Conservation (phyloP, 352 stramenopile species). For the Globisporangium lucens region DNA sequence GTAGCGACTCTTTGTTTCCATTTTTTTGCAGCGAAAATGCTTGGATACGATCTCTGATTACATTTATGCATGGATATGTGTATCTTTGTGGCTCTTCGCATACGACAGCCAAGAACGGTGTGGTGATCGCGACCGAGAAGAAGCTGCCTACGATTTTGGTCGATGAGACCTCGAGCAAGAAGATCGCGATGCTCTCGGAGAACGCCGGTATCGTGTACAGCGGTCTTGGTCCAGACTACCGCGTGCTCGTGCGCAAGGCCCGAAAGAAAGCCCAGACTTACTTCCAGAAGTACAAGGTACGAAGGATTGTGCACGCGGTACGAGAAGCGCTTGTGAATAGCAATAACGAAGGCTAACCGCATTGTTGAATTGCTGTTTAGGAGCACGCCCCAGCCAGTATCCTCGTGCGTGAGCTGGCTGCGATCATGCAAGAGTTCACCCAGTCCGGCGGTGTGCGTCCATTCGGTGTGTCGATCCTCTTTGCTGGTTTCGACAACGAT, state of each 20-base stretch:
- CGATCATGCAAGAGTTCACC: conserved; percentile 99
- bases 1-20: conserved; percentile 13
- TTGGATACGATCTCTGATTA: conserved; percentile 2
- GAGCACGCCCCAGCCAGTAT: conserved; percentile 94
- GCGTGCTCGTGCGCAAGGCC: conserved; percentile 95
- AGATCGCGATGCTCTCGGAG: conserved; percentile 95
- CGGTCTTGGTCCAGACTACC: conserved; percentile 98
- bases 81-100: not conserved
- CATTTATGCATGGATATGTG: not conserved
- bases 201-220: conserved; percentile 95
- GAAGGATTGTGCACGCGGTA: not conserved
- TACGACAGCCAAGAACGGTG: conserved; percentile 95
- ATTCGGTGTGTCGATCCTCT: conserved; percentile 98
- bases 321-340: not conserved
- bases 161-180: conserved; percentile 94
- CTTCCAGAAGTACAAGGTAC: conserved; percentile 92
- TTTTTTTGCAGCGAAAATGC: not conserved
- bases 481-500: conserved; percentile 97
- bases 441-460: conserved; percentile 96
- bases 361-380: not conserved
- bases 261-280: conserved; percentile 96
- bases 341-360: not conserved
- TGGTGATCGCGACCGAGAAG: conserved; percentile 99
- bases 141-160: conserved; percentile 96
- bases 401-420: conserved; percentile 95